These are phyloP conservation scores for Prillingera fragicola DNA, from an alignment of 1,284 basidiomycete genomes.

Conservation along the genomic window DNA sequence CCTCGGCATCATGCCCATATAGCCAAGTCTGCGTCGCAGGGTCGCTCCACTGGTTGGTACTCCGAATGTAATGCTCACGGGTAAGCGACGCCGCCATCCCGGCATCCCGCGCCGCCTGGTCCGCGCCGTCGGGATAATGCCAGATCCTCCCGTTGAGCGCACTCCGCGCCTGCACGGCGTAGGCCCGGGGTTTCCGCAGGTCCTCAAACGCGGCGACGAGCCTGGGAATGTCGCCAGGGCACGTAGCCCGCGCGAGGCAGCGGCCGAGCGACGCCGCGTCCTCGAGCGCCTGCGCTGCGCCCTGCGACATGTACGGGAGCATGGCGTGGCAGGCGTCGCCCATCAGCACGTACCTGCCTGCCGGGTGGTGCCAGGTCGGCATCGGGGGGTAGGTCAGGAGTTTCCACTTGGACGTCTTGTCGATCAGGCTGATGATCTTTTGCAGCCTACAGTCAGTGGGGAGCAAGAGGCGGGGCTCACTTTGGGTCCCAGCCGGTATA, in stretches of 20 bases:
- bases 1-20: conserved; percentile 12
- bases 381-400: conserved; percentile 11
- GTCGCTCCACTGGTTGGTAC: conserved; percentile 16
- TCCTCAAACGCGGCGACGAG: conserved; percentile 6
- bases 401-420: conserved; percentile 14
- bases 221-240: background rate
- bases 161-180: conserved; percentile 10
- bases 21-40: conserved; percentile 15
- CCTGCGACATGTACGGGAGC: conserved; percentile 19
- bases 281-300: conserved; percentile 14
- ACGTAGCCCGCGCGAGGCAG: conserved; percentile 3
- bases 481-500: conserved; percentile 14
- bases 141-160: conserved; percentile 15
- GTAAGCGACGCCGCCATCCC: conserved; percentile 12
- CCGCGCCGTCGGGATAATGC: conserved; percentile 13
- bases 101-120: conserved; percentile 5
- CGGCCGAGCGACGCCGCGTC: conserved; percentile 16
- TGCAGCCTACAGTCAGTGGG: conserved; percentile 2
- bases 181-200: conserved; percentile 6
- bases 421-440: conserved; percentile 14
- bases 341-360: conserved; percentile 10
- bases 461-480: background rate
- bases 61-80: conserved; percentile 11
- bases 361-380: conserved; percentile 6
- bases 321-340: conserved; percentile 15